Conservation (phyloP, 345 rosid genomes). For the Iberis pinnata region DNA sequence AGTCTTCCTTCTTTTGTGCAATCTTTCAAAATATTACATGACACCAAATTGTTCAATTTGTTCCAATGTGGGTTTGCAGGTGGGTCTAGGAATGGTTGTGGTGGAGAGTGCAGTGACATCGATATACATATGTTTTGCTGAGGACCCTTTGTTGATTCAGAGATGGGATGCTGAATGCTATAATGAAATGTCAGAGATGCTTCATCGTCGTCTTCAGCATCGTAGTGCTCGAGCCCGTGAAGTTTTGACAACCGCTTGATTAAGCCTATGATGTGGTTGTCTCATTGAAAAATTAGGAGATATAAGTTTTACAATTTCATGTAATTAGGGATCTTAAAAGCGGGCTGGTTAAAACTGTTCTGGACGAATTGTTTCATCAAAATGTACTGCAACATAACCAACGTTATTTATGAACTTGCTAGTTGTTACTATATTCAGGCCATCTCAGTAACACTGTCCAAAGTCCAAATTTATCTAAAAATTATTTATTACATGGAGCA, state of each 20-base stretch:
- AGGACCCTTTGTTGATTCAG: conserved; percentile 69
- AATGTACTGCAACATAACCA: too few relatives aligned
- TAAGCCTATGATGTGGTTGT: background rate
- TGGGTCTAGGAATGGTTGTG: conserved; percentile 84
- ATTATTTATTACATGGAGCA: too few relatives aligned
- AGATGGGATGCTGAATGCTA: conserved; percentile 73
- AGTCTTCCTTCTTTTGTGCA: conserved; percentile 21
- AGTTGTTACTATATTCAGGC: too few relatives aligned
- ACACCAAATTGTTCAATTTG: background rate
- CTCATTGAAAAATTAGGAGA: background rate
- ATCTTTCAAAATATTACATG: background rate
- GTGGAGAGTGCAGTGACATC: conserved; percentile 95
- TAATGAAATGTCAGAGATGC: conserved; percentile 62
- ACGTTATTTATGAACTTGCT: too few relatives aligned
- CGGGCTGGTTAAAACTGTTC: conserved; percentile 1
- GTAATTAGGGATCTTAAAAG: too few relatives aligned
- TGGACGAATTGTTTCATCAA: conserved; percentile 11
- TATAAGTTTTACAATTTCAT: too few relatives aligned
- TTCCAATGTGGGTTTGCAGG: conserved; percentile 36
- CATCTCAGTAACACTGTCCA: too few relatives aligned
- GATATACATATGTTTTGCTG: conserved; percentile 83
- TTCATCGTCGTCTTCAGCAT: conserved; percentile 81
- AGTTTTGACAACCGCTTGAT: conserved; percentile 28
- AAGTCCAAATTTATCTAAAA: too few relatives aligned
- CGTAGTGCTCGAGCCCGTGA: conserved; percentile 54